These are phyloP conservation scores for Discostella stelligeroides DNA, from an alignment of 108 stramenopile genomes.

Conservation along the genomic window DNA sequence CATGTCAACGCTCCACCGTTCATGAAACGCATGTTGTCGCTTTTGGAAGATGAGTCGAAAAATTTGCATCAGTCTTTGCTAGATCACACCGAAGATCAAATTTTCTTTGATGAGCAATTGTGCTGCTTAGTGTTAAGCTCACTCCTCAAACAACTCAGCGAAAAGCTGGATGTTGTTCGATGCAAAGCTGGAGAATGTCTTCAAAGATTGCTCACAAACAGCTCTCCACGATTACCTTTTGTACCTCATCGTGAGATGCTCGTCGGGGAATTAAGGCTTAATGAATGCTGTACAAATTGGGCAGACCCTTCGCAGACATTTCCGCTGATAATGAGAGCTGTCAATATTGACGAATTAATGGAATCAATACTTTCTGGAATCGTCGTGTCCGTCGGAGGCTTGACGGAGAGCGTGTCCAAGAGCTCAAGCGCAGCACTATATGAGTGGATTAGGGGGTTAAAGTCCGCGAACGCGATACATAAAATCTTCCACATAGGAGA, in stretches of 20 bases:
- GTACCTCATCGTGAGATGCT: slow-evolving; percentile 49
- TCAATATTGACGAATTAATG: slow-evolving; percentile 75
- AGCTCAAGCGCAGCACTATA: slow-evolving; percentile 69
- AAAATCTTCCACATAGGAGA: slow-evolving; percentile 49
- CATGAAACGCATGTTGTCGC: slow-evolving; percentile 15
- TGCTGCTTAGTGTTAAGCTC: slow-evolving; percentile 56
- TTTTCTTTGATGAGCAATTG: slow-evolving; percentile 44
- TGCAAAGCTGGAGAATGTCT: slow-evolving; percentile 81
- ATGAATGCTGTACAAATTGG: slow-evolving; percentile 52
- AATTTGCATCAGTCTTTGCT: background rate
- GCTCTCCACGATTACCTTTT: slow-evolving; percentile 57
- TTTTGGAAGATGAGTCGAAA: background rate
- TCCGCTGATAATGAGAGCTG: slow-evolving; percentile 69
- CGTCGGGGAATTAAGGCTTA: slow-evolving; percentile 35
- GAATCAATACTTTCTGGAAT: slow-evolving; percentile 81
- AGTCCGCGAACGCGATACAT: slow-evolving; percentile 33
- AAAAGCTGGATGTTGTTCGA: slow-evolving; percentile 93
- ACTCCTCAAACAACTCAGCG: slow-evolving; percentile 87
- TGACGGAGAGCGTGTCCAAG: slow-evolving; percentile 92
- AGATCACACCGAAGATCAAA: background rate
- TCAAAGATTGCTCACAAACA: slow-evolving; percentile 50
- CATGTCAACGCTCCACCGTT: slow-evolving; percentile 30
- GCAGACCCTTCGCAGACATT: slow-evolving; percentile 64
- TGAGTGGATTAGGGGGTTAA: slow-evolving; percentile 70
- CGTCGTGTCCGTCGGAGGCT: slow-evolving; percentile 91